Evolutionary conservation across 768 basidiomycete genomes (phyloP), one percentile per base, ranked within the genome.

Genomic region (Termitomyces sp.): DNA sequence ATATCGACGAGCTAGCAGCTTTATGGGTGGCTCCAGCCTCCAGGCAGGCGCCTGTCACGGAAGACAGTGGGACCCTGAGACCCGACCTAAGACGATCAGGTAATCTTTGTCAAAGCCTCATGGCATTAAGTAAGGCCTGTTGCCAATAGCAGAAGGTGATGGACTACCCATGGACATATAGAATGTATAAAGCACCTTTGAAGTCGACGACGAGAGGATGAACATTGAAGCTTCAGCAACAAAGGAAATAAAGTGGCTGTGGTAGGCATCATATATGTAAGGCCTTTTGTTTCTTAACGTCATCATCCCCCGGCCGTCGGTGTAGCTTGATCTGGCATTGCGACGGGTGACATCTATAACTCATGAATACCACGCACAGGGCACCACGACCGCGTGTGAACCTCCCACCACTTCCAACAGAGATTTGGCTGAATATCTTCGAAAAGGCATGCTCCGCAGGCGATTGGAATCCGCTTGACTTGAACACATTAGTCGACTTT

Each of bases 401-500:
- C 11, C 50, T 62, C 14, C 56, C 62, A 15, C 46, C 59, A 22
- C 49, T 73, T 11, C 70, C 71, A 9, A 56, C 65, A 24, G 70
- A 73, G 52, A 37, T 71, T 19, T 67, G 69, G 65, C 40, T 57
- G 4, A 48, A 58, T 2, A 66, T 71, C 19, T 51, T 71, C 19
- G 62, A 61, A 26, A 49, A 59, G 26, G 71, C 69, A 22, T 56
- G 55, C 22, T 28, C 38, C 46, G 55, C 55, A 32, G 55, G 55
- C 14, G 65, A 67, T 11, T 62, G 55, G 59, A 65, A 61, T 6
- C 63, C 66, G 3, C 59, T 48, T 28, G 40, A 60, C 12, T 58
- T 66, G 44, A 61, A 66, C 21, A 45, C 44, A 26, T 48, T 32
- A 42, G 37, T 57, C 35, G 52, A 59, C 34, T 54, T 61, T 45